These are phyloP conservation scores for Aspergillus neotritici DNA, from an alignment of 2,329 filamentous ascomycete species.

Conservation along the genomic window DNA sequence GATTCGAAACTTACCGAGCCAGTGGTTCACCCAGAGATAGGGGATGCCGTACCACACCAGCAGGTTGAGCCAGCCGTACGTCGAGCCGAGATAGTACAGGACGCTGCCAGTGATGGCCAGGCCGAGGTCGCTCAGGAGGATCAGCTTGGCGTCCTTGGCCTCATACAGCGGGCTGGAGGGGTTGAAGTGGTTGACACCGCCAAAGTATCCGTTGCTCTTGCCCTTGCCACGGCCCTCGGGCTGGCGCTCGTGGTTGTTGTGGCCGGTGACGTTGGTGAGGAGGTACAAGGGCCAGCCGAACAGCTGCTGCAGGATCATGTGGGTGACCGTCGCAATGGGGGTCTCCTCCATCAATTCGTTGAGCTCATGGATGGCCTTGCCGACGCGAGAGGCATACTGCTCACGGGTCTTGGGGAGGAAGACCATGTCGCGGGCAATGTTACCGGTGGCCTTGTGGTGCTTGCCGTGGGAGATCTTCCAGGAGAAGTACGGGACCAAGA, in stretches of 20 bases:
- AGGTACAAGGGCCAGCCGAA: conserved; percentile 93
- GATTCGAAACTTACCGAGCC: conserved; percentile 70
- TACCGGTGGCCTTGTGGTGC: conserved; percentile 98
- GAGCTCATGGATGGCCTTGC: conserved; percentile 72
- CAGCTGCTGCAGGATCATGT: conserved; percentile 78
- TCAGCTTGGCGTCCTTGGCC: conserved; percentile 80
- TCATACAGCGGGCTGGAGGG: conserved; percentile 86
- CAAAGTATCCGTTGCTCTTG: conserved; percentile 75
- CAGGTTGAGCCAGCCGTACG: conserved; percentile 79
- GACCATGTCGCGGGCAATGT: conserved; percentile 98
- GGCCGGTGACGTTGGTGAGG: conserved; percentile 85
- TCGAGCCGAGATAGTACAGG: conserved; percentile 66
- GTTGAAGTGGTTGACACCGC: conserved; percentile 92
- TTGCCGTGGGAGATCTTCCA: conserved; percentile 99
- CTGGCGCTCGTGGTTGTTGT: conserved; percentile 90
- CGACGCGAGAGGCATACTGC: conserved; percentile 68
- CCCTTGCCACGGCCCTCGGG: conserved; percentile 87
- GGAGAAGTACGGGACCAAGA: conserved; percentile 95
- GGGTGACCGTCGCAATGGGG: conserved; percentile 69
- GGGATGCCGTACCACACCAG: conserved; percentile 92
- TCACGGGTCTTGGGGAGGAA: conserved; percentile 92
- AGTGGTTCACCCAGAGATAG: conserved; percentile 98
- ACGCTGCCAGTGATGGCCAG: conserved; percentile 56
- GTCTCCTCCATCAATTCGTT: conserved; percentile 91
- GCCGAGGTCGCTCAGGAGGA: conserved; percentile 81